These are phyloP conservation scores for Diaporthe nobilis DNA, from an alignment of 2,329 filamentous ascomycete genomes.

Conservation along the genomic window DNA sequence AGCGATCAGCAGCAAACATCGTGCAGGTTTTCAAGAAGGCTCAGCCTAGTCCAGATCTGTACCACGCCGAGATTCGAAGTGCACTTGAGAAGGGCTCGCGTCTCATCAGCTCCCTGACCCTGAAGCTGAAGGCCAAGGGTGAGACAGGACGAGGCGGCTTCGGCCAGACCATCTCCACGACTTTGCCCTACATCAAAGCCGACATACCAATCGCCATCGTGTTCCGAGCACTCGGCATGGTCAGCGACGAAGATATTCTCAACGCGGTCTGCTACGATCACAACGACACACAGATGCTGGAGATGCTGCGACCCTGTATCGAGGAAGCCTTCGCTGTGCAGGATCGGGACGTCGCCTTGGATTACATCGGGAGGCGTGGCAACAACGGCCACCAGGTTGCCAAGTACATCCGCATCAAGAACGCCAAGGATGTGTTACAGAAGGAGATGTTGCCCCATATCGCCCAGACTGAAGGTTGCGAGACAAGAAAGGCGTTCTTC, in stretches of 20 bases:
- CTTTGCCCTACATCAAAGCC: slow-evolving; percentile 92
- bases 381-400: slow-evolving; percentile 78
- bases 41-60: slow-evolving; percentile 89
- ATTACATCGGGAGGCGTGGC: slow-evolving; percentile 95
- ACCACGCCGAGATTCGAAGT: slow-evolving; percentile 95
- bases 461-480: slow-evolving; percentile 92
- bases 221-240: slow-evolving; percentile 94
- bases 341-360: slow-evolving; percentile 92
- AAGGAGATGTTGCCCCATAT: slow-evolving; percentile 98
- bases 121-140: slow-evolving; percentile 91
- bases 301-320: slow-evolving; percentile 97
- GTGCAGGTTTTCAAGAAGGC: slow-evolving; percentile 99
- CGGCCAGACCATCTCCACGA: slow-evolving; percentile 90
- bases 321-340: slow-evolving; percentile 98
- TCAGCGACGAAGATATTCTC: slow-evolving; percentile 97
- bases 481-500: slow-evolving; percentile 98
- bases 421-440: slow-evolving; percentile 93
- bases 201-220: slow-evolving; percentile 96
- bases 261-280: slow-evolving; percentile 98
- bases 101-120: slow-evolving; percentile 90
- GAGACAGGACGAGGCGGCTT: slow-evolving; percentile 84
- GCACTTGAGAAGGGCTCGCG: slow-evolving; percentile 96
- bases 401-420: slow-evolving; percentile 89
- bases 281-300: slow-evolving; percentile 95
- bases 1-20: slow-evolving; percentile 97